Evolutionary conservation across 1,139 yeast species (phyloP), one percentile per base, ranked within the genome.

Genomic region (Kodamaea sp.): DNA sequence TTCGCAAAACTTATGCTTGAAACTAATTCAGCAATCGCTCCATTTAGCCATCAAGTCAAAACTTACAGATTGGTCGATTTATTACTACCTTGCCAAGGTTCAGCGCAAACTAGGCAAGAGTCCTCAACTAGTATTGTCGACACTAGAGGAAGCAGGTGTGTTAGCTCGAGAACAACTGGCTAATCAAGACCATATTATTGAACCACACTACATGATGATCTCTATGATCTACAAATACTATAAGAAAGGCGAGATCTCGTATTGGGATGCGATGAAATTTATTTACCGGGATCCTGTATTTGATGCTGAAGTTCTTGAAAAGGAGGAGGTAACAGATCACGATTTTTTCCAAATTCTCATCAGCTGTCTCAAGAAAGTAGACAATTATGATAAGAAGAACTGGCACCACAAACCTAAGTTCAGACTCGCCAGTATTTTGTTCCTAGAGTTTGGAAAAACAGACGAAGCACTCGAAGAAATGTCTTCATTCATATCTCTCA

Each of bases 381-480:
- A 75, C 15, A 42, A 66, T 0, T 64, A 75, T 15, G 97, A 92
- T 54, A 89, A 84, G 57, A 85, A 81, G 54, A 87, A 80, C 37
- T 89, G 97, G 97, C 95, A 89, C 34, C 98, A 92, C 51, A 76
- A 85, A 35, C 95, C 97, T 2, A 71, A 78, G 3, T 89, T 75
- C 51, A 67, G 90, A 39, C 63, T 86, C n/a, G 87, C 97, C 0
- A 67, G 63, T 34, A 77, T 89, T 7, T 61, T 70, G 13, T 73
- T 65, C 36, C 78, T 80, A 2, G 82, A 78, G 8, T 70, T 78
- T 26, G 56, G 66, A 2, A 79, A 85, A 35, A 49, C 63, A 6
- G 59, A 61, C 1, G 69, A 62, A 1, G 95, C 97, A 0, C 66
- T 72, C 33, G 75, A 74, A 10, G 87, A 83, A 43, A 76, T 92